These are phyloP conservation scores for Neopestalotiopsis clavispora DNA, from an alignment of 2,329 filamentous ascomycete genomes.

Conservation along the genomic window DNA sequence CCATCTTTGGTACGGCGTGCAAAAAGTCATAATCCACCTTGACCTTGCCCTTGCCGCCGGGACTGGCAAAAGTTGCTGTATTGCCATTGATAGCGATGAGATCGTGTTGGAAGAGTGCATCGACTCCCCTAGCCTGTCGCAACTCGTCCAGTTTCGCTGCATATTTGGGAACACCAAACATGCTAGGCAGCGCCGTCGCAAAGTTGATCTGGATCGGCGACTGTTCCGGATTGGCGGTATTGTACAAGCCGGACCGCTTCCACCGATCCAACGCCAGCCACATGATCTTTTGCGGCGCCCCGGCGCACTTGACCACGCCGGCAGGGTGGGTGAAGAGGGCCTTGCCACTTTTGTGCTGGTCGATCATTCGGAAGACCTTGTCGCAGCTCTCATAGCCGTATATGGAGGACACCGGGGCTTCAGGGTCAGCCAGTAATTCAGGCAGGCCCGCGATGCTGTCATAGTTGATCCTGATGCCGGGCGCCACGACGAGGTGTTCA, in stretches of 20 bases:
- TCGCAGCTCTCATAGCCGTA: conserved; percentile 40
- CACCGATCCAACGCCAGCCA: conserved; percentile 45
- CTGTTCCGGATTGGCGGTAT: conserved; percentile 31
- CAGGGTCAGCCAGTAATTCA: conserved; percentile 37
- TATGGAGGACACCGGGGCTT: conserved; percentile 40
- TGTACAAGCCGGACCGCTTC: conserved; percentile 37
- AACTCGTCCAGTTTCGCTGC: conserved; percentile 38
- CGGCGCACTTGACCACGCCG: conserved; percentile 44
- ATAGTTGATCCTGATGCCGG: conserved; percentile 41
- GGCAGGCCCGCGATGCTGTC: conserved; percentile 37
- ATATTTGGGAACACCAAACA: conserved; percentile 46
- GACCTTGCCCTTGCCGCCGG: conserved; percentile 35
- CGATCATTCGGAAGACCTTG: conserved; percentile 40
- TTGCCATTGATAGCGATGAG: conserved; percentile 40
- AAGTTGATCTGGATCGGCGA: conserved; percentile 28
- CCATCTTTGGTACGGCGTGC: conserved; percentile 41
- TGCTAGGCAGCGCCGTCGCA: conserved; percentile 39
- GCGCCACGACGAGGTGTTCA: conserved; percentile 43
- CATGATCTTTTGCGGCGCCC: conserved; percentile 44
- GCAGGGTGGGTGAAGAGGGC: conserved; percentile 44
- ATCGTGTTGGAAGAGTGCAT: conserved; percentile 45
- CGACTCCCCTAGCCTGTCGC: conserved; percentile 39
- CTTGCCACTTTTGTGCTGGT: conserved; percentile 38
- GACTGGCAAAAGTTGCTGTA: conserved; percentile 39
- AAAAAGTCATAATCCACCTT: conserved; percentile 40